Base-by-base conservation (phyloP, 345 rosid genomes). In the Punica granatum region DNA sequence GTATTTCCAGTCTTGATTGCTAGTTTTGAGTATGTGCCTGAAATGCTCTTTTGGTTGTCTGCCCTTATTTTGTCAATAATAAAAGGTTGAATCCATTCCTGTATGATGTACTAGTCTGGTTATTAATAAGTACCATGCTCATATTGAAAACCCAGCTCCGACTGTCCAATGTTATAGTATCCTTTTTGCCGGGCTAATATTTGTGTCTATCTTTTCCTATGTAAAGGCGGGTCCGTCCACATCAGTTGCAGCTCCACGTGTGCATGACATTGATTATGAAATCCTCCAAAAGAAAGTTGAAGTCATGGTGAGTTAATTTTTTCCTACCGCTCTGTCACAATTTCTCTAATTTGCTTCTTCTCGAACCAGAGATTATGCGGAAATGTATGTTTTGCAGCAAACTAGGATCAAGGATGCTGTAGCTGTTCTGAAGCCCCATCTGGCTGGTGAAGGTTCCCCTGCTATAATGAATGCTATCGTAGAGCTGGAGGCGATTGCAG, bases 401-500 rank as follows among this genome's bases (percentile, higher is more conserved):
- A 71, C 82, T 28, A 88, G 73, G 71, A 78, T 88, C 56, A 79
- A 71, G 76, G 77, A 79, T 63, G 88, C 85, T 0, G 72, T 79
- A 11, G 75, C 66, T 10, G 74, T 73, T 26, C 72, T 94, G 48
- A 86, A 72, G 75, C 84, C 86, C 23, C 85, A 76, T 63, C 67
- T 82, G 34, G 64, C 41, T 12, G 67, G 67, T 6, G 84, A 75
- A 58, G 63, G 79, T 31, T 65, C 79, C 12, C 15, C 43, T 67
- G 66, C 75, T 30, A 83, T 76, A 14, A 70, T 74, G 16, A 78
- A 71, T 18, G 96, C 92, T 9, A 78, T 88, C 59, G 76, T 79
- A 49, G 87, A 88, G 59, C 72, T 94, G 54, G 95, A 89, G 78
- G 88, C 78, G 41, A 86, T 94, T 19, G 83, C 82, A 7, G 54